Base-by-base conservation (phyloP, 768 basidiomycete species). In the Porpolomopsis calyptriformis region DNA sequence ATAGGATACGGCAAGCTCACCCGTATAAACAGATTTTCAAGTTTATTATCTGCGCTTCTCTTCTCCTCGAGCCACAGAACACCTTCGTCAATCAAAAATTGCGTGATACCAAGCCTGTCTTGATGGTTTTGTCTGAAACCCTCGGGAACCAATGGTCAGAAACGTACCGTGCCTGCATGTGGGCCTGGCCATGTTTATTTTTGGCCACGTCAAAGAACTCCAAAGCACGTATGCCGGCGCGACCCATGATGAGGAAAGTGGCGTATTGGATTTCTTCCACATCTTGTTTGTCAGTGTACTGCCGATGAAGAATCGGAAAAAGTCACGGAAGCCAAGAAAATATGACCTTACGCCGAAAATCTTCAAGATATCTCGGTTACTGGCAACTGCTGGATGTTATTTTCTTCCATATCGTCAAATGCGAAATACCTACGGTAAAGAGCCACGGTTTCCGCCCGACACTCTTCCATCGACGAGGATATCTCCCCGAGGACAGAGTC, bases 381-480 rank as follows among this genome's bases (percentile, higher is more conserved):
- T 75, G 49, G 76, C 80, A 52, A 88, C 86, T 87, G 46, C 3
- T 31, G 3, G 12, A 40, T 22, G 43, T 40, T 25, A 47, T 27
- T 26, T 47, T 25, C 53, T 29, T 4, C 23, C 43, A 41, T 27
- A 11, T 34, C 10, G 31, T 48, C 47, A 25, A n/a, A 35, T 27
- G 10, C 41, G 26, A 33, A 27, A 27, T 12, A 65, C 77, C 66
- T 56, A 85, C 87, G 72, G 64, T 78, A 91, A 34, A 92, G 67
- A 0, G 85, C 85, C 18, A 89, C 89, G 2, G 85, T 74, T 64
- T 93, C 90, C 7, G 89, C 89, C n/a, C 90, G 78, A 54, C 89
- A 91, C 65, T 92, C 89, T 63, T 92, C 90, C 77, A 91, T 78
- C 1, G 89, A 91, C 0, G 88, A 90, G 3, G 86, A 89, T 6